Evolutionary conservation across 2,329 filamentous ascomycete species (phyloP), one percentile per base, ranked within the genome.

Genomic region (Dothiorella sarmentorum): DNA sequence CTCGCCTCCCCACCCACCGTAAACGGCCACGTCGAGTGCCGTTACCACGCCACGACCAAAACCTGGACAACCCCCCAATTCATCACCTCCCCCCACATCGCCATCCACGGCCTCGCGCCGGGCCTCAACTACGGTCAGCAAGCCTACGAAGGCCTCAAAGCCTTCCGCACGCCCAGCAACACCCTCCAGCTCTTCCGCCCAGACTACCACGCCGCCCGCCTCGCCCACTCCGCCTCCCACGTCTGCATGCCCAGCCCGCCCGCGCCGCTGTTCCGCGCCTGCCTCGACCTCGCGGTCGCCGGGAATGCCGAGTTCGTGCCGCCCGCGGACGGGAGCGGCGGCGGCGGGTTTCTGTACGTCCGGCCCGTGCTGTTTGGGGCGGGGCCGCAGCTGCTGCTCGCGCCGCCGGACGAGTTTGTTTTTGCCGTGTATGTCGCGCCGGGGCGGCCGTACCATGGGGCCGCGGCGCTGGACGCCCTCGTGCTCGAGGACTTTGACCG

Each of bases 401-500:
- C 61, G 11, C 60, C 69, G 0, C 64, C 64, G 0, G 60, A 58
- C 2, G 63, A 66, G 20, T 71, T 63, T 62, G 67, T 52, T 2
- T 69, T 74, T 55, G 65, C 65, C 15, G 64, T 74, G 7, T 73
- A 66, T 59, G 67, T 67, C 11, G 64, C 66, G 43, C 67, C 69
- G 4, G 60, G 52, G n/a, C 62, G 61, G 10, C 60, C 67, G 1
- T 69, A 69, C 53, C 66, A 68, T 38, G 67, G 69, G 61, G 63
- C 9, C 45, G 61, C 31, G 61, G 68, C 0, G 59, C 66, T 15
- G 63, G 27, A 65, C 2, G 70, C 71, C 2, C 60, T 70, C 10
- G 63, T 74, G n/a, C 52, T 71, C 15, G 71, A 73, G 45, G 67
- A 71, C 17, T 69, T 72, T 43, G 71, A 74, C 52, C 66, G 72